phyloP scores from a whole-genome alignment of 2,329 filamentous ascomycete species.

The Alternaria triticimaculans region DNA sequence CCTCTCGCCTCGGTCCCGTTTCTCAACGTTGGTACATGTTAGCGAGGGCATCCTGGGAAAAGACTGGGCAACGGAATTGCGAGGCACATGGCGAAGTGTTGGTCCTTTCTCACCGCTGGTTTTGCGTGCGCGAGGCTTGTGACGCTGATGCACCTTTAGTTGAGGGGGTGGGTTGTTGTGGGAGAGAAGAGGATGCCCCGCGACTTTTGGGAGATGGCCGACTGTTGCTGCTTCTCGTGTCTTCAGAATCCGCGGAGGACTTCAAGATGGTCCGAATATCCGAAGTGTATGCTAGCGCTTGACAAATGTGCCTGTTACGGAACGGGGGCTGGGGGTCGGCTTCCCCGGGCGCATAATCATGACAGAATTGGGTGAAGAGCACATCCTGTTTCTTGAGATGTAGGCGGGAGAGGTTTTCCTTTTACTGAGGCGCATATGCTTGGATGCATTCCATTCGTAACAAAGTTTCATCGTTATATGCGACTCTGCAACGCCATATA shows the following conservation, averaged over 20 bases:
- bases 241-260: neutral
- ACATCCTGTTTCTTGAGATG: too few relatives aligned
- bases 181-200: neutral
- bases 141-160: neutral
- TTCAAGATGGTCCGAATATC: neutral
- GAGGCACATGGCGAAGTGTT: neutral
- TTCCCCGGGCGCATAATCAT: neutral
- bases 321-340: neutral
- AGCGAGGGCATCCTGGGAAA: neutral
- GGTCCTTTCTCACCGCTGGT: slow-evolving; percentile 1
- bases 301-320: neutral
- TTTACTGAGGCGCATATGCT: neutral
- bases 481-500: neutral
- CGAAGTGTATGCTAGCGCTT: neutral
- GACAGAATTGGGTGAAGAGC: neutral
- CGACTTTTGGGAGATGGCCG: neutral
- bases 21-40: slow-evolving; percentile 1
- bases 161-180: neutral
- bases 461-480: neutral
- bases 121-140: neutral
- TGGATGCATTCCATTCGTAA: neutral
- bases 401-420: neutral
- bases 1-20: slow-evolving; percentile 1
- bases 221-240: neutral
- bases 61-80: neutral